These are phyloP conservation scores for Fusarium beomiforme DNA, from an alignment of 2,329 filamentous ascomycete species.

Conservation along the genomic window DNA sequence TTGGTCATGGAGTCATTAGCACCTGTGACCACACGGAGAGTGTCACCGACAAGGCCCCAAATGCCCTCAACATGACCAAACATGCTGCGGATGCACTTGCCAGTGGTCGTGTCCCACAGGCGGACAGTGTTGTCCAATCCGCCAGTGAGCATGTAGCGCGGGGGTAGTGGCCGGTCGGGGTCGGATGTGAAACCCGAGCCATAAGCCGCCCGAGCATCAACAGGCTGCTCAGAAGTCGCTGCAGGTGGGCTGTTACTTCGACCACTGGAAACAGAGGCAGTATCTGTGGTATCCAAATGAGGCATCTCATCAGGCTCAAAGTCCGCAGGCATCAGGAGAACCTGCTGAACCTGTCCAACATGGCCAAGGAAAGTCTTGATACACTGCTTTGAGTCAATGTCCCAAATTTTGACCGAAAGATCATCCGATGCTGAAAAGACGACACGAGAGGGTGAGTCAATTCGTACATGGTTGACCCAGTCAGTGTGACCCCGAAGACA, in stretches of 20 bases:
- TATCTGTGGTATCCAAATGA: constrained; percentile 64
- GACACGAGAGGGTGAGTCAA: constrained; percentile 84
- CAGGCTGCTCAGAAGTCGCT: constrained; percentile 44
- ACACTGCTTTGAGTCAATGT: constrained; percentile 83
- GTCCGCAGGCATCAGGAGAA: constrained; percentile 83
- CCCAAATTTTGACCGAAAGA: constrained; percentile 90
- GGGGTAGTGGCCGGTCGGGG: constrained; percentile 74
- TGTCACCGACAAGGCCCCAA: constrained; percentile 92
- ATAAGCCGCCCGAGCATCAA: constrained; percentile 64
- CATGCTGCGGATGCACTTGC: constrained; percentile 87
- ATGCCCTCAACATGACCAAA: constrained; percentile 97
- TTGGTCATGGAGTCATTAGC: constrained; percentile 96
- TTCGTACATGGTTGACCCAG: constrained; percentile 95
- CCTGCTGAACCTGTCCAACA: constrained; percentile 94
- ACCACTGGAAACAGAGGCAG: constrained; percentile 59
- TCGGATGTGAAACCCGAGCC: constrained; percentile 71
- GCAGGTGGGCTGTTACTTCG: constrained; percentile 55
- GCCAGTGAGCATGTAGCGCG: constrained; percentile 91
- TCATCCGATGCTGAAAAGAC: constrained; percentile 95
- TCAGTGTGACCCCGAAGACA: constrained; percentile 85
- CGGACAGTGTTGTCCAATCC: constrained; percentile 92
- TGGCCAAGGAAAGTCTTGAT: constrained; percentile 86
- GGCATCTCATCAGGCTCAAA: constrained; percentile 83
- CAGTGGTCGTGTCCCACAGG: constrained; percentile 88
- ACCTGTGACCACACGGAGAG: constrained; percentile 85